Evolutionary conservation across 345 rosid genomes (phyloP), one percentile per base, ranked within the genome.

Genomic region (Gossypium mustelinum): DNA sequence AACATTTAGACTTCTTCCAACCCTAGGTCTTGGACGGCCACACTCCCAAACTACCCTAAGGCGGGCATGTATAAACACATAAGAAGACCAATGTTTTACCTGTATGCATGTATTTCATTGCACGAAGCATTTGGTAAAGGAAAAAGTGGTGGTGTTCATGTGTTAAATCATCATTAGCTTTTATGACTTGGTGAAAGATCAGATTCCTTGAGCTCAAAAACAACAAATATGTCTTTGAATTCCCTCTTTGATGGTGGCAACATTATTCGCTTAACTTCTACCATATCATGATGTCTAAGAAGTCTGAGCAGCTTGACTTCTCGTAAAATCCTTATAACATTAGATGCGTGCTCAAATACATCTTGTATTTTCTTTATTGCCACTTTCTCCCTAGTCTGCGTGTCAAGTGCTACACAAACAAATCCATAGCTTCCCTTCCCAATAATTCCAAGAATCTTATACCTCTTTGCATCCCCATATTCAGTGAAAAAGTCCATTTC

Each of bases 351-450:
- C 84, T 90, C 97, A 65, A 95, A 93, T 14, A 93, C 90, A 82
- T 89, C 90, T 65, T 87, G 88, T 70, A 95, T 93, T 86, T 95
- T 95, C 83, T 95, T 93, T 16, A 93, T 93, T 1, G 98, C 98
- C 5, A 95, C 97, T 77, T 85, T 95, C 68, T 95, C 97, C 60
- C 98, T 92, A 0, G 97, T 91, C 39, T 90, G 99, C 0, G 97
- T 91, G 84, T 95, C 99, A 75, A 89, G 83, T 13, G 97, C 99
- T 18, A 97, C 97, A 82, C 99, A 95, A 71, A 95, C 99, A 78
- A 91, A 94, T 69, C 98, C 99, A 74, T 95, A 95, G 89, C 99
- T 93, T 78, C 98, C 99, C 82, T 90, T 95, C 14, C 97, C 97
- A 62, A 95, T 87, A 25, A 95, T 93, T 85, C 91, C 97, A 68